These are phyloP conservation scores for Pyricularia sp. DNA, from an alignment of 2,329 filamentous ascomycete species.

Conservation along the genomic window DNA sequence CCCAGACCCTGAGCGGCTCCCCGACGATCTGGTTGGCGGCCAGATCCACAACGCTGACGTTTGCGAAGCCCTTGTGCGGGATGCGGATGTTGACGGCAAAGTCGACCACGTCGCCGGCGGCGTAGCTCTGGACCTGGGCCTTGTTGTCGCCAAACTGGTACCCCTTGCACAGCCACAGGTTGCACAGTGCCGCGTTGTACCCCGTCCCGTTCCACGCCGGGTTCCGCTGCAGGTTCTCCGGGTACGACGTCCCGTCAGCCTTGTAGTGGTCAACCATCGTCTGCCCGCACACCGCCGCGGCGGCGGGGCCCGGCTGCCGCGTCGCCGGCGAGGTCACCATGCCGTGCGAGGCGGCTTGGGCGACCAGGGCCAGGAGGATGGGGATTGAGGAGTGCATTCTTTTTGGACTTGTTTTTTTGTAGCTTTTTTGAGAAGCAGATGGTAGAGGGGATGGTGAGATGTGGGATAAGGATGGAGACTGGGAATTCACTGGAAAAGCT, in stretches of 20 bases:
- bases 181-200: constrained; percentile 19
- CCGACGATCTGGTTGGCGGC: constrained; percentile 37
- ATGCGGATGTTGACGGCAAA: constrained; percentile 33
- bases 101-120: constrained; percentile 30
- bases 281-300: constrained; percentile 19
- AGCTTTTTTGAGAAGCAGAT: neutral
- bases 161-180: constrained; percentile 30
- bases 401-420: neutral
- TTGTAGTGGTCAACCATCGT: constrained; percentile 20
- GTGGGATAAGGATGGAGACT: neutral
- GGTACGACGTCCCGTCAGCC: constrained; percentile 22
- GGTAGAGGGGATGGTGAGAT: neutral
- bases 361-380: constrained; percentile 11
- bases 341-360: constrained; percentile 16
- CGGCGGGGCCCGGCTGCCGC: constrained; percentile 16
- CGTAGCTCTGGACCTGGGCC: constrained; percentile 25
- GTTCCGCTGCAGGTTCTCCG: constrained; percentile 19
- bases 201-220: constrained; percentile 14
- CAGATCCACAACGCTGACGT: constrained; percentile 38
- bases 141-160: constrained; percentile 29
- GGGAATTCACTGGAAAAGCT: neutral
- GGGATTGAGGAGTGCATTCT: neutral
- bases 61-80: constrained; percentile 36
- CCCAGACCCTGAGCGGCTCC: constrained; percentile 21
- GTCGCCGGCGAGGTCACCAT: constrained; percentile 16